Percentiles rank a stretch among this genome's conserved stretches.
Conservation (phyloP, 345 rosid species). For the Rhizophora apiculata region DNA sequence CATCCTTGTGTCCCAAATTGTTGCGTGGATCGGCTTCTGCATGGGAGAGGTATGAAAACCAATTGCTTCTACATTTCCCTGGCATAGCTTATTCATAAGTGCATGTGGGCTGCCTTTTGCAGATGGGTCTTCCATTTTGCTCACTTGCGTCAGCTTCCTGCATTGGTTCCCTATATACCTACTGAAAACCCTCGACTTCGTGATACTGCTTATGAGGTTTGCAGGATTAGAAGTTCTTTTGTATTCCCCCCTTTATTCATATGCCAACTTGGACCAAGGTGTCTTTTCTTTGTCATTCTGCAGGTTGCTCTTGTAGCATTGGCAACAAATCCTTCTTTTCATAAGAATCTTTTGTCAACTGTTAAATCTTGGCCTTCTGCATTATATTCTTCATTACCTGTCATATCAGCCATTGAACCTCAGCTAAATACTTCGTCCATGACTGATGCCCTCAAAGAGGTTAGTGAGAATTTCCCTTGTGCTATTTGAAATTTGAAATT, state of each 20-base stretch:
- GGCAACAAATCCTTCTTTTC: conserved; percentile 86
- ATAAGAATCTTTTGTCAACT: conserved; percentile 78
- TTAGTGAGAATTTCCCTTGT: conserved; percentile 20
- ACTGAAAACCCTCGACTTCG: conserved; percentile 86
- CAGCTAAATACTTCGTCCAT: conserved; percentile 91
- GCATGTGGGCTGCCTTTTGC: conserved; percentile 28
- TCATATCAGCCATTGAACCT: conserved; percentile 95
- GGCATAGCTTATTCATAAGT: conserved; percentile 22
- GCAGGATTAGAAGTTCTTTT: not conserved
- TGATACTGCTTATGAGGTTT: conserved; percentile 98
- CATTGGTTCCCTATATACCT: conserved; percentile 92
- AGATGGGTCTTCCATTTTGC: conserved; percentile 99
- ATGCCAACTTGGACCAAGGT: conserved; percentile 17
- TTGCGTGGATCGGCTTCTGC: conserved; percentile 91
- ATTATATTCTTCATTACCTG: conserved; percentile 79
- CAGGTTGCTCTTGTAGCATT: conserved; percentile 98
- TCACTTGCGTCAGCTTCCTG: conserved; percentile 96
- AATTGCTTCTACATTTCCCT: conserved; percentile 12
- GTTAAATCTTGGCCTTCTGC: conserved; percentile 91
- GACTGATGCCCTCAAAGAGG: conserved; percentile 97
- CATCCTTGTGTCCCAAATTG: conserved; percentile 93
- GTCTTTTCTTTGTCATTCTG: conserved; percentile 17
- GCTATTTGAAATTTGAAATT: conserved; percentile 22
- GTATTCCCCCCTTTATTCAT: not conserved
- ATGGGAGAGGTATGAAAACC: conserved; percentile 84